Conservation (phyloP, 2,329 filamentous ascomycete species). For the Penicillium sclerotigenum region DNA sequence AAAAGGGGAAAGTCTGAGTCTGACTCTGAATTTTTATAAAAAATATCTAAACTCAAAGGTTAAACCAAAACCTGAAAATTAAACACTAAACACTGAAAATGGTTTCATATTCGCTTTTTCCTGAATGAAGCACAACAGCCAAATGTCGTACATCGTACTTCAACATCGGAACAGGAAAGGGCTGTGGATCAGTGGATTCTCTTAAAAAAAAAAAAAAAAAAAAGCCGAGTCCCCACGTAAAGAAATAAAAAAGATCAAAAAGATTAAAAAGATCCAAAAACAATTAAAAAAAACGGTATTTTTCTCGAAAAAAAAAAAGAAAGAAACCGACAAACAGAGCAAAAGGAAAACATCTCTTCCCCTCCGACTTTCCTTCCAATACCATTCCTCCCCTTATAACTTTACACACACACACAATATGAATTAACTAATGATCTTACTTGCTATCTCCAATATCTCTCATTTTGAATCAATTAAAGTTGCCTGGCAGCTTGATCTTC, state of each 20-base stretch:
- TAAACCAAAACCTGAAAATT: too few relatives aligned
- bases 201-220: conserved; percentile 1
- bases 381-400: conserved; percentile 1
- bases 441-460: neutral
- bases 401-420: neutral
- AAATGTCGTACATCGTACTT: neutral
- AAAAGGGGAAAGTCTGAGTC: too few relatives aligned
- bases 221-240: conserved; percentile 16
- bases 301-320: neutral
- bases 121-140: neutral
- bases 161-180: neutral
- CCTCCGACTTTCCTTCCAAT: conserved; percentile 9
- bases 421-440: conserved; percentile 5
- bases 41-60: too few relatives aligned
- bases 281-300: conserved; percentile 10
- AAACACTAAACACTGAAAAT: too few relatives aligned
- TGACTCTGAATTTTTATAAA: too few relatives aligned
- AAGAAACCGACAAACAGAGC: conserved; percentile 33
- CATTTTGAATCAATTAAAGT: conserved; percentile 25
- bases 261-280: conserved; percentile 6
- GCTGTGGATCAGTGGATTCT: neutral
- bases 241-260: conserved; percentile 18
- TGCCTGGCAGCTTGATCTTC: conserved; percentile 36
- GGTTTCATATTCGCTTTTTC: neutral
- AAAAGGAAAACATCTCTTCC: conserved; percentile 36